Evolutionary conservation across 192 early-diverging fungal species (phyloP).

Genomic region (Backusella tarrabulga): DNA sequence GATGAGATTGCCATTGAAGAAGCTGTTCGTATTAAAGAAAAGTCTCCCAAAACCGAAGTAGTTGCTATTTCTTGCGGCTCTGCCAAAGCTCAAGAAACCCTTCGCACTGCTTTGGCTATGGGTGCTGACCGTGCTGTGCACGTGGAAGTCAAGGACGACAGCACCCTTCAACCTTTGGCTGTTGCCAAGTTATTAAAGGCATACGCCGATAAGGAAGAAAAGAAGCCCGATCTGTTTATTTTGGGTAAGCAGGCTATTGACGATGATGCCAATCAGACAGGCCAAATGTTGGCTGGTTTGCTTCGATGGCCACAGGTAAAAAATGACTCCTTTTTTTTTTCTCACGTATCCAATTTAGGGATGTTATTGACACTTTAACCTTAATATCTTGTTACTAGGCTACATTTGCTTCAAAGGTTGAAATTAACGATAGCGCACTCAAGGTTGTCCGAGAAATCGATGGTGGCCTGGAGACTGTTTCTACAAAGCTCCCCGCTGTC

Average conservation of each 20-base stretch:
- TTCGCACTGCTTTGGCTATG: conserved; percentile 98
- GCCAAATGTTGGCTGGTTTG: conserved; percentile 98
- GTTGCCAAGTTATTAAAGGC: conserved; percentile 95
- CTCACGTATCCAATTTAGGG: conserved; percentile 9
- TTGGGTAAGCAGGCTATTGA: conserved; percentile 99
- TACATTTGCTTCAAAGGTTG: conserved; percentile 97
- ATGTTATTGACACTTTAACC: not conserved
- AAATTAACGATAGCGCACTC: conserved; percentile 63
- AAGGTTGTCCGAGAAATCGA: conserved; percentile 96
- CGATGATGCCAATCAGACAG: conserved; percentile 96
- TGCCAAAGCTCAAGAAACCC: conserved; percentile 85
- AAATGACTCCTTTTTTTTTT: not conserved
- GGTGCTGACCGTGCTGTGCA: conserved; percentile 95
- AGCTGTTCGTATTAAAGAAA: conserved; percentile 92
- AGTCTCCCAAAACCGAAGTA: conserved; percentile 64
- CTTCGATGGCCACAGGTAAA: conserved; percentile 88
- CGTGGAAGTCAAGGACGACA: conserved; percentile 76
- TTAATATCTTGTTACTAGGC: conserved; percentile 52
- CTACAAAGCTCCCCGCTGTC: conserved; percentile 82
- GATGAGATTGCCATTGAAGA: conserved; percentile 98
- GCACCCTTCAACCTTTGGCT: conserved; percentile 79
- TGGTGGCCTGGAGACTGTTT: conserved; percentile 93
- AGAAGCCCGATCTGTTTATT: conserved; percentile 89
- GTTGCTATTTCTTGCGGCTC: conserved; percentile 89
- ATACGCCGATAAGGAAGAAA: conserved; percentile 73